These are phyloP conservation scores for Aspergillus brasiliensis DNA, from an alignment of 2,329 filamentous ascomycete species.

Conservation along the genomic window DNA sequence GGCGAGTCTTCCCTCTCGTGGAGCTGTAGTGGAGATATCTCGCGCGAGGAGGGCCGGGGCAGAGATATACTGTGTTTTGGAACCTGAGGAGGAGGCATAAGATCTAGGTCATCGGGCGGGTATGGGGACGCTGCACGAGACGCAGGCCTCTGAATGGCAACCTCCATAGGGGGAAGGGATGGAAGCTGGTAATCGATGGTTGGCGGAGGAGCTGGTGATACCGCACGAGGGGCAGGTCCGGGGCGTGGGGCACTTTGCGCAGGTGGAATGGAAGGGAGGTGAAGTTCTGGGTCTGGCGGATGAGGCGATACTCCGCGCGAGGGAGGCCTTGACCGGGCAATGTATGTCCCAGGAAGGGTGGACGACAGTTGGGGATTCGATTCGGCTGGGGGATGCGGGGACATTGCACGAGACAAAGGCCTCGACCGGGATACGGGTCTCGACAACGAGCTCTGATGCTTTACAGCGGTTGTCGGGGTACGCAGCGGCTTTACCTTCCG, in stretches of 20 bases:
- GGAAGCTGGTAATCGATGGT: constrained; percentile 7
- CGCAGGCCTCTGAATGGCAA: constrained; percentile 7
- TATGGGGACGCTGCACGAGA: constrained; percentile 18
- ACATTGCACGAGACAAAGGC: constrained; percentile 30
- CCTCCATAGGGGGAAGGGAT: constrained; percentile 9
- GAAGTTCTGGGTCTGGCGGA: constrained; percentile 11
- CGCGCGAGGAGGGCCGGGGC: constrained; percentile 21
- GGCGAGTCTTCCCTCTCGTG: constrained; percentile 68
- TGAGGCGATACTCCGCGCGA: constrained; percentile 13
- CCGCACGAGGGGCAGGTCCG: constrained; percentile 14
- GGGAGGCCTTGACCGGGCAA: constrained; percentile 19
- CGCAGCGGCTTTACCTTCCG: constrained; percentile 36
- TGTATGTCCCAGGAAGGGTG: neutral
- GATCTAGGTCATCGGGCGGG: constrained; percentile 12
- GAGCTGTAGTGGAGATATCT: constrained; percentile 36
- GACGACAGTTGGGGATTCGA: constrained; percentile 15
- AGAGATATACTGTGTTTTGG: constrained; percentile 16
- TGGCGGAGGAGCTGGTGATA: constrained; percentile 13
- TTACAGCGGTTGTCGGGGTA: constrained; percentile 41
- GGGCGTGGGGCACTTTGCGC: neutral
- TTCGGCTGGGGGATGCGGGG: constrained; percentile 26
- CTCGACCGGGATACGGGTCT: constrained; percentile 38
- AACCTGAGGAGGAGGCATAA: constrained; percentile 14
- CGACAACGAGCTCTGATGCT: constrained; percentile 39
- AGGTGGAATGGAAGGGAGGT: constrained; percentile 20